Evolutionary conservation across 371 early-diverging fungal species (phyloP), one percentile per base, ranked within the genome.

Genomic region (Lichtheimia corymbifera): DNA sequence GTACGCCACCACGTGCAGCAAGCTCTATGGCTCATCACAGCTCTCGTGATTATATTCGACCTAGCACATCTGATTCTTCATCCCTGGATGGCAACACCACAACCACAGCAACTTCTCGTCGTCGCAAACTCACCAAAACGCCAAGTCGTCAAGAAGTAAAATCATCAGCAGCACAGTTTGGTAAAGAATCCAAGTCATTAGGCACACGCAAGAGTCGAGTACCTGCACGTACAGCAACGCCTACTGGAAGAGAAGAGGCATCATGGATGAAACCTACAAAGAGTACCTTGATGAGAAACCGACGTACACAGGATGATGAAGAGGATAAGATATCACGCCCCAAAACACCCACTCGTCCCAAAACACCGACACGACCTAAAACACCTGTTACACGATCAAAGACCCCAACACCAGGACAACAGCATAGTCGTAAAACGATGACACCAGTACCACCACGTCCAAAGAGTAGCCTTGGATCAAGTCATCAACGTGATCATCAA

Each of bases 261-360:
- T 59, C 68, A 2, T 63, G 67, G 56, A 62, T 66, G 55, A 73
- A 73, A 30, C 73, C 77, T 0, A 73, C 77, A 3, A 73, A 73
- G 25, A 67, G 70, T 43, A 70, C 71, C 0, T 55, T 69, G 5
- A 53, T 63, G 53, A 61, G 63, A 2, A 51, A 25, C n/a, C 61
- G 60, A 42, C 65, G 55, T 15, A 41, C 58, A 15, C 69, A 64
- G 40, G 52, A 62, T 9, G 65, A 64, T 41, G 43, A 59, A 40
- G 44, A 49, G 41, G 28, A 17, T 20, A 58, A 60, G 24, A 58
- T 60, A 4, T 50, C 56, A 15, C 57, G 62, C 41, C 50, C 62
- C 3, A 61, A 61, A 50, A 66, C 54, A 27, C 57, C 62, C n/a
- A 50, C 55, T 45, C 57, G 59, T 42, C 47, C 59, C 50, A 61